phyloP scores from a whole-genome alignment of 176 grass and related monocot species.

The Pontederia paniculata region DNA sequence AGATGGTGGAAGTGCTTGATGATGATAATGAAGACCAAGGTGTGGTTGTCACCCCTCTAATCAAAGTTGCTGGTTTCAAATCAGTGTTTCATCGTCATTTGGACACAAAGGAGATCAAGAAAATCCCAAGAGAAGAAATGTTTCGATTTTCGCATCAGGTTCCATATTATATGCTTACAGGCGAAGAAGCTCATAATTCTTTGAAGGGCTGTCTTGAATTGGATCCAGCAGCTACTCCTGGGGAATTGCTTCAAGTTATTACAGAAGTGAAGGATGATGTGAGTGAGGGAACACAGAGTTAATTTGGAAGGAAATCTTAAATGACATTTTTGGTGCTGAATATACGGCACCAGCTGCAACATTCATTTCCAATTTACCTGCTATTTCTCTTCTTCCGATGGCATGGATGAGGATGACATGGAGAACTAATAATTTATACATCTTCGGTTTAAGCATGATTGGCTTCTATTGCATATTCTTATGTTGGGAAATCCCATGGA shows the following conservation, averaged over 20 bases:
- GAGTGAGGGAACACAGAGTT: conserved; percentile 4
- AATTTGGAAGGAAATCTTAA: background rate
- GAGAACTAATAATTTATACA: conserved; percentile 21
- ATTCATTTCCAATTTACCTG: background rate
- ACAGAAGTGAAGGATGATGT: conserved; percentile 56
- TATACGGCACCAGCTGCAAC: background rate
- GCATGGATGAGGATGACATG: conserved; percentile 45
- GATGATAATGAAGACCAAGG: conserved; percentile 69
- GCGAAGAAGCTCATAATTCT: conserved; percentile 59
- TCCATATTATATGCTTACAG: conserved; percentile 62
- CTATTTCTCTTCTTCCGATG: conserved; percentile 23
- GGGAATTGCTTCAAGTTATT: conserved; percentile 78
- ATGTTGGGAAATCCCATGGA: no score
- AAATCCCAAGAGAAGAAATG: conserved; percentile 67
- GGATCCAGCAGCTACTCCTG: conserved; percentile 81
- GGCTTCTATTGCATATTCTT: background rate
- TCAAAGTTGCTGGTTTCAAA: conserved; percentile 94
- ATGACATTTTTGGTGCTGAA: background rate
- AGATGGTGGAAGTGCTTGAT: conserved; percentile 75
- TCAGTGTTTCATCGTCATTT: conserved; percentile 68
- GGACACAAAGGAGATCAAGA: conserved; percentile 47
- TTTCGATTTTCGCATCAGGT: conserved; percentile 89
- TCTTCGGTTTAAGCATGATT: conserved; percentile 25
- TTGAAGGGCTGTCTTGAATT: conserved; percentile 73
- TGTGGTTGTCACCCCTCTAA: conserved; percentile 51